Evolutionary conservation across 106 monocot genomes (phyloP).

Genomic region (Posidonia australis): DNA sequence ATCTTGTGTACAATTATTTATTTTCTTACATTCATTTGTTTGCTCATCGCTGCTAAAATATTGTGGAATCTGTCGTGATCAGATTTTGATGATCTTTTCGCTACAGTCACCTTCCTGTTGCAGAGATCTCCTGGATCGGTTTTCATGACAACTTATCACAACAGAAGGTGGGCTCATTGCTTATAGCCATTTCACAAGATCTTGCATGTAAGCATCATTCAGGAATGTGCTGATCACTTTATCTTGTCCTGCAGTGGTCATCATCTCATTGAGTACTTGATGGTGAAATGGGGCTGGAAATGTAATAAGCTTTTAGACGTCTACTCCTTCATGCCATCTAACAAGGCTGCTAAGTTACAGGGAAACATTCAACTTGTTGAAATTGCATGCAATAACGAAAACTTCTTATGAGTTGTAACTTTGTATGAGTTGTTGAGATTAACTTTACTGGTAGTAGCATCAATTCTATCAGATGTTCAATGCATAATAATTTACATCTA

Average conservation of each 20-base stretch:
- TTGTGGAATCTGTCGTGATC: neutral
- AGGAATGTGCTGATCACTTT: neutral
- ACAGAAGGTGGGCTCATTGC: conserved; percentile 45
- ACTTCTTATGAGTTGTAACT: too few species aligned
- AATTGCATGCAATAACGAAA: conserved; percentile 18
- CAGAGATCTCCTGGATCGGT: conserved; percentile 58
- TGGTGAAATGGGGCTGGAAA: conserved; percentile 93
- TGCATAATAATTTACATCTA: too few species aligned
- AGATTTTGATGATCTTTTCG: conserved; percentile 93
- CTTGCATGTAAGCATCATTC: neutral
- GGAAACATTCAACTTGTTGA: conserved; percentile 90
- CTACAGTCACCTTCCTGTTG: conserved; percentile 70
- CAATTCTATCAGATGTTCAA: too few species aligned
- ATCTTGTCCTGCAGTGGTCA: conserved; percentile 61
- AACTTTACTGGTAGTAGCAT: too few species aligned
- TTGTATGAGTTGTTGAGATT: too few species aligned
- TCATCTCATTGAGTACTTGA: conserved; percentile 89
- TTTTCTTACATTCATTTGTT: neutral
- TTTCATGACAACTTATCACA: conserved; percentile 85
- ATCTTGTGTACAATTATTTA: neutral
- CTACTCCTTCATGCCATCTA: conserved; percentile 72
- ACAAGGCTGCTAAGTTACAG: conserved; percentile 62
- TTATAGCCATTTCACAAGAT: neutral
- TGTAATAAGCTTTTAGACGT: conserved; percentile 72
- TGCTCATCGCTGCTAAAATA: conserved; percentile 6